Evolutionary conservation across 1,284 basidiomycete genomes (phyloP).

Genomic region (Tetrapyrgos nigripes): DNA sequence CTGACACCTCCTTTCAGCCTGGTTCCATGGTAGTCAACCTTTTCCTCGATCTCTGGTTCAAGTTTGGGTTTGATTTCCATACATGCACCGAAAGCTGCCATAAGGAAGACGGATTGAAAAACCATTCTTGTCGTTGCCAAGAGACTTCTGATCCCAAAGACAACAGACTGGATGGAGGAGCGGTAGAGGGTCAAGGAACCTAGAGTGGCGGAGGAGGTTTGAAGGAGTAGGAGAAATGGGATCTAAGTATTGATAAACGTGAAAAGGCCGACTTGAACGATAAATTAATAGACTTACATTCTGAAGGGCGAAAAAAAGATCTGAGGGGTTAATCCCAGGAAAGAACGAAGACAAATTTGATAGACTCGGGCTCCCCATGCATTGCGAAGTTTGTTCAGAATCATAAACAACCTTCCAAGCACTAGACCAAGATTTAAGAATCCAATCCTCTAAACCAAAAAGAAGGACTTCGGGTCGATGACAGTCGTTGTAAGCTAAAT

Average conservation of each 20-base stretch:
- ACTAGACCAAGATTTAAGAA: constrained; percentile 74
- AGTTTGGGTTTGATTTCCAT: constrained; percentile 72
- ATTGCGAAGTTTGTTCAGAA: constrained; percentile 53
- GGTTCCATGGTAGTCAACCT: constrained; percentile 56
- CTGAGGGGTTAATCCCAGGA: constrained; percentile 65
- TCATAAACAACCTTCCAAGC: constrained; percentile 64
- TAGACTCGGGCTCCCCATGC: constrained; percentile 15
- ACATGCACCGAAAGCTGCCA: constrained; percentile 82
- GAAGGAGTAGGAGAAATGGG: constrained; percentile 72
- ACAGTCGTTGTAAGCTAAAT: constrained; percentile 69
- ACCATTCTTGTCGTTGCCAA: constrained; percentile 68
- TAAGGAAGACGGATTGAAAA: constrained; percentile 81
- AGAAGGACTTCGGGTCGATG: constrained; percentile 80
- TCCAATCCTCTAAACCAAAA: constrained; percentile 84
- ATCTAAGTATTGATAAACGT: constrained; percentile 48
- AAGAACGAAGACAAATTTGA: constrained; percentile 52
- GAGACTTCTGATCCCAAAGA: constrained; percentile 67
- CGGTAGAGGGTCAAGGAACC: constrained; percentile 82
- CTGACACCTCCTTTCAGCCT: constrained; percentile 62
- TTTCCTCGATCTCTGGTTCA: constrained; percentile 59
- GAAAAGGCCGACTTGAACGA: background rate
- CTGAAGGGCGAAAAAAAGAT: constrained; percentile 67
- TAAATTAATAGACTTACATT: constrained; percentile 51
- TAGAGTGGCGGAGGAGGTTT: constrained; percentile 73
- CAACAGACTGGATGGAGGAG: constrained; percentile 73